A percentile compares a stretch with the other conserved stretches of the same genome.
These are phyloP conservation scores for Podospora comata DNA, from an alignment of 495 filamentous ascomycete genomes.

Conservation along the genomic window DNA sequence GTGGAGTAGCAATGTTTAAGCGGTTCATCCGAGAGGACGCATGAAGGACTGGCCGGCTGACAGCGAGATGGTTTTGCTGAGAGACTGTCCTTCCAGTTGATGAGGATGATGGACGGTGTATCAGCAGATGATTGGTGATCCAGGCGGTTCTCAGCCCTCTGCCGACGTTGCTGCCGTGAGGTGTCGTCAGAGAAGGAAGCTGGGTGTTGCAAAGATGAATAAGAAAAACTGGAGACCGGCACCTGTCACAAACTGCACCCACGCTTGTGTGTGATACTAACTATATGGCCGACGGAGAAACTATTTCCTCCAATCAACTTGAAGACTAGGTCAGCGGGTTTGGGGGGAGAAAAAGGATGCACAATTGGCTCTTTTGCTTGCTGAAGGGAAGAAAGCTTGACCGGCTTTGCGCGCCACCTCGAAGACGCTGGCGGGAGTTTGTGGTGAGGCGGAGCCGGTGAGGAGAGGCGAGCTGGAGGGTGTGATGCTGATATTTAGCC, in stretches of 20 bases:
- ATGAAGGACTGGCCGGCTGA: background rate
- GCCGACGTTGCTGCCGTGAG: background rate
- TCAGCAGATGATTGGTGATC: background rate
- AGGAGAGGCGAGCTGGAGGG: background rate
- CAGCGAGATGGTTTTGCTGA: background rate
- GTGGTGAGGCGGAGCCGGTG: background rate
- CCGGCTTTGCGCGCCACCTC: background rate
- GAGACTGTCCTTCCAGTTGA: background rate
- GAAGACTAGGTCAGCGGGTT: background rate
- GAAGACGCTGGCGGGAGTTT: background rate
- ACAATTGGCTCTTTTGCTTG: background rate
- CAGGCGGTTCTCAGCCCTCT: background rate
- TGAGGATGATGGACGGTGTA: background rate
- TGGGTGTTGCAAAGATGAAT: background rate
- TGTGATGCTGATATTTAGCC: background rate
- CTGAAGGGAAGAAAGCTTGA: background rate
- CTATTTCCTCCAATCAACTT: constrained; percentile 33
- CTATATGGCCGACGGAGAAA: constrained; percentile 26
- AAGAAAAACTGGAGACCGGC: constrained; percentile 10
- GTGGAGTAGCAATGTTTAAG: background rate
- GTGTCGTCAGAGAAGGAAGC: background rate
- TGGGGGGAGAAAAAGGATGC: background rate
- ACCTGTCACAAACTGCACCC: background rate
- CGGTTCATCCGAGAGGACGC: background rate
- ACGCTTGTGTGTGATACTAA: background rate